Conservation (phyloP, 2,329 filamentous ascomycete genomes). For the Fusarium sp. region DNA sequence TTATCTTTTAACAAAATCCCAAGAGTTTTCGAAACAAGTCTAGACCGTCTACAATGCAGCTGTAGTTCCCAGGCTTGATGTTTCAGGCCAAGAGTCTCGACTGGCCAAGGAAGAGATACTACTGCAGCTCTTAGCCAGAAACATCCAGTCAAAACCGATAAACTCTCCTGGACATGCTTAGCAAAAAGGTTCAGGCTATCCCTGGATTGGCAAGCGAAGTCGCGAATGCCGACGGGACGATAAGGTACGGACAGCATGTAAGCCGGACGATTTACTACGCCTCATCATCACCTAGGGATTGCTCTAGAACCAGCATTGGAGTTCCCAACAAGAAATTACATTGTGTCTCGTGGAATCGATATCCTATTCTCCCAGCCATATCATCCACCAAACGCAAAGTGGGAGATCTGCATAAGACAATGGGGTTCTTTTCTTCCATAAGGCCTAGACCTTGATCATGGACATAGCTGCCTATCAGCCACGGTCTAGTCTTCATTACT, state of each 20-base stretch:
- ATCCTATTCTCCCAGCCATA: background rate
- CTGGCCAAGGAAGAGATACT: constrained; percentile 1
- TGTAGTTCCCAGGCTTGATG: constrained; percentile 8
- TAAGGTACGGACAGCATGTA: background rate
- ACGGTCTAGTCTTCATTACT: no score
- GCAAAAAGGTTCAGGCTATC: constrained; percentile 14
- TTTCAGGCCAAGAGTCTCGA: constrained; percentile 18
- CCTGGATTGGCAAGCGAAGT: constrained; percentile 16
- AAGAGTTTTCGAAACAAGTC: background rate
- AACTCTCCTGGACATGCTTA: background rate
- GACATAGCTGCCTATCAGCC: no score
- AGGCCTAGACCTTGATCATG: background rate
- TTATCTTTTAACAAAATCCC: background rate
- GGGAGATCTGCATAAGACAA: background rate
- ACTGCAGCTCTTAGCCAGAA: constrained; percentile 4
- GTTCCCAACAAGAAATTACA: background rate
- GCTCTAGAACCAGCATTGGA: no score
- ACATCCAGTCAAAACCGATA: constrained; percentile 17
- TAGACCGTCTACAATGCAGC: background rate
- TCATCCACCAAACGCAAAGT: background rate
- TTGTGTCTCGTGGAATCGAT: no score
- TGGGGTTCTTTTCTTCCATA: background rate
- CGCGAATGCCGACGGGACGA: constrained; percentile 14
- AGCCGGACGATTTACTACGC: background rate
- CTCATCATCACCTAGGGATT: background rate